Percentiles rank a stretch among this genome's conserved stretches.
Evolutionary conservation across 805 yeast genomes (phyloP).

Genomic region (Candida insectorum): DNA sequence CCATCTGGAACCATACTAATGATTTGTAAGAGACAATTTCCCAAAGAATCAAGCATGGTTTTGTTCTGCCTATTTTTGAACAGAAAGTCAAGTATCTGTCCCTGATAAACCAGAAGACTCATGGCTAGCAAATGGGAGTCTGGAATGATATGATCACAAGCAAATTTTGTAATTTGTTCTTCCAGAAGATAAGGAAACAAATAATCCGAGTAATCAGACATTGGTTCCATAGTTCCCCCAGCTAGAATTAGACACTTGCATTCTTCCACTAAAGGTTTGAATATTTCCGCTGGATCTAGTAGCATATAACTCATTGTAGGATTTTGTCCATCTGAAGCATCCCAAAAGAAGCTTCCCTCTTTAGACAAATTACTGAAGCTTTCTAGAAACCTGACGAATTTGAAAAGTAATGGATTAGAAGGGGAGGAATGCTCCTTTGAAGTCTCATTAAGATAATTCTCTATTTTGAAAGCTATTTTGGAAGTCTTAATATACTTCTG

Average conservation of each 20-base stretch:
- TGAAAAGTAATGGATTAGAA: slow-evolving; percentile 59
- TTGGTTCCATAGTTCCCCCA: slow-evolving; percentile 96
- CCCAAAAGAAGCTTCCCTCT: slow-evolving; percentile 80
- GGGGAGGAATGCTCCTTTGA: slow-evolving; percentile 8
- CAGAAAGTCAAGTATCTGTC: slow-evolving; percentile 55
- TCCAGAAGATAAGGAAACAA: slow-evolving; percentile 54
- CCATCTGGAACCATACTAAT: slow-evolving; percentile 61
- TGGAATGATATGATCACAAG: slow-evolving; percentile 86
- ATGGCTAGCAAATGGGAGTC: slow-evolving; percentile 60
- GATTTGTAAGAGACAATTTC: slow-evolving; percentile 44
- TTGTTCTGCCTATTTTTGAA: slow-evolving; percentile 56
- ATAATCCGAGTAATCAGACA: slow-evolving; percentile 62
- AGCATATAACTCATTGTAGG: slow-evolving; percentile 61
- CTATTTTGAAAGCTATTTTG: slow-evolving; percentile 82
- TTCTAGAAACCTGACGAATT: slow-evolving; percentile 60
- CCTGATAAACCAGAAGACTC: slow-evolving; percentile 35
- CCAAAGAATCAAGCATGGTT: slow-evolving; percentile 48
- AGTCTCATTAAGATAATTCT: slow-evolving; percentile 52
- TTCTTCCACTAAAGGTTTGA: slow-evolving; percentile 60
- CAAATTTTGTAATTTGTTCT: slow-evolving; percentile 47
- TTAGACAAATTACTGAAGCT: slow-evolving; percentile 68
- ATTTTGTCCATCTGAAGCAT: slow-evolving; percentile 22
- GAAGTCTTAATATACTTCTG: slow-evolving; percentile 61
- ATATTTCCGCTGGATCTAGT: slow-evolving; percentile 73
- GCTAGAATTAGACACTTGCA: slow-evolving; percentile 74